Evolutionary conservation across 2,329 filamentous ascomycete species (phyloP).

Genomic region (Fusarium subtropicale): DNA sequence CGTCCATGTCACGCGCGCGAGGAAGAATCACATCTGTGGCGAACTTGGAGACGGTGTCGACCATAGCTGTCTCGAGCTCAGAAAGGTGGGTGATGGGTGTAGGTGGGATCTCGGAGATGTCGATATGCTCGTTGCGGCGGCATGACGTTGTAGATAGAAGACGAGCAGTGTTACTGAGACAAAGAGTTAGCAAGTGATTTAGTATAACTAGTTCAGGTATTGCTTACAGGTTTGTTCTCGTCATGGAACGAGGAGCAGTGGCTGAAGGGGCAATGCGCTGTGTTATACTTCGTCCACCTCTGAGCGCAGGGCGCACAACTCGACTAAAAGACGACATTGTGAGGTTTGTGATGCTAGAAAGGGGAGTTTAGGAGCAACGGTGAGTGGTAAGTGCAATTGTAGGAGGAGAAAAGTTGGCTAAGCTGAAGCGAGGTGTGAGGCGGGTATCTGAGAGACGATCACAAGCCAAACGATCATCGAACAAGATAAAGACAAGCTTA

Average conservation of each 20-base stretch:
- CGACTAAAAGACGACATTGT: conserved; percentile 60
- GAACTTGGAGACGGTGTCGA: conserved; percentile 90
- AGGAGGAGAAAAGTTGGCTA: conserved; percentile 2
- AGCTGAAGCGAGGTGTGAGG: conserved; percentile 20
- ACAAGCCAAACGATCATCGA: conserved; percentile 31
- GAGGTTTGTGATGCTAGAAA: background rate
- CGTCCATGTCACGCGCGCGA: conserved; percentile 96
- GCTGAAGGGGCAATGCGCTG: conserved; percentile 45
- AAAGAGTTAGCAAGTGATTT: conserved; percentile 14
- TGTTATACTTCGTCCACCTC: conserved; percentile 56
- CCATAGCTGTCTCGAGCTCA: conserved; percentile 90
- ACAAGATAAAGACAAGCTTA: conserved; percentile 13
- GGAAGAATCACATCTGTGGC: conserved; percentile 89
- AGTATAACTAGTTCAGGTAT: background rate
- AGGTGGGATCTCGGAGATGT: conserved; percentile 83
- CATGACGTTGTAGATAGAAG: conserved; percentile 70
- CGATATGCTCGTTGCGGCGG: conserved; percentile 60
- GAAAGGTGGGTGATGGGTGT: conserved; percentile 94
- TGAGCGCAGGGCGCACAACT: conserved; percentile 63
- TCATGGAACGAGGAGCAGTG: conserved; percentile 38
- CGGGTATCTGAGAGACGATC: conserved; percentile 31
- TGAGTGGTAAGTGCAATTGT: background rate
- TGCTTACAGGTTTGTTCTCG: conserved; percentile 46
- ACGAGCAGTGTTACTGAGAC: conserved; percentile 55
- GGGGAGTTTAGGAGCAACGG: background rate